A percentile compares a stretch with the other conserved stretches of the same genome.
Conservation (phyloP, 2,329 filamentous ascomycete species). For the Epichloe glyceriae region DNA sequence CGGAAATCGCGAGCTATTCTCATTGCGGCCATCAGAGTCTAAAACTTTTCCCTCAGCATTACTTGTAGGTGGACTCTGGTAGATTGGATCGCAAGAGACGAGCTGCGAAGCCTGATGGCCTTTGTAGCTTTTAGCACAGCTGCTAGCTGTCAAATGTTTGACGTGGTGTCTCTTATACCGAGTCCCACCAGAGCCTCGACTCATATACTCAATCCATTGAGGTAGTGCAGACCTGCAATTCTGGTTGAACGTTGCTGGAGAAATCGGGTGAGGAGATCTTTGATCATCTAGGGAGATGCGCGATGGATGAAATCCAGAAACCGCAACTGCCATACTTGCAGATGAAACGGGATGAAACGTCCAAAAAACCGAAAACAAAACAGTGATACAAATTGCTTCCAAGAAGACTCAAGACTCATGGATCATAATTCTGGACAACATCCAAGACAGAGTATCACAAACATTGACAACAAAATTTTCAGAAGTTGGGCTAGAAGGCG, state of each 20-base stretch:
- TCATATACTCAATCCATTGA: neutral
- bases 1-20: slow-evolving; percentile 22
- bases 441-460: slow-evolving; percentile 19
- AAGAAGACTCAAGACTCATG: slow-evolving; percentile 18
- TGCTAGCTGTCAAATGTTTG: slow-evolving; percentile 13
- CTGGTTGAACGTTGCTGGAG: neutral
- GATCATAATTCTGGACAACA: slow-evolving; percentile 19
- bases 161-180: neutral
- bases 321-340: slow-evolving; percentile 22
- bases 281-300: slow-evolving; percentile 1
- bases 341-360: slow-evolving; percentile 14
- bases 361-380: slow-evolving; percentile 24
- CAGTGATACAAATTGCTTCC: slow-evolving; percentile 21
- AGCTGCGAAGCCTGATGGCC: neutral
- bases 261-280: neutral
- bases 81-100: neutral
- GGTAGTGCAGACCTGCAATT: neutral
- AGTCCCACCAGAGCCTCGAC: neutral
- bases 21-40: neutral
- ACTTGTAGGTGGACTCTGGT: neutral
- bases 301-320: slow-evolving; percentile 12
- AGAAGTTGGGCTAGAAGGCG: slow-evolving; percentile 5
- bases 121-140: slow-evolving; percentile 1
- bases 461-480: slow-evolving; percentile 21
- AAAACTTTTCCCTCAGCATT: neutral